Evolutionary conservation across 306 rosid genomes (phyloP), one percentile per base, ranked within the genome.

Genomic region (Cucurbita pepo): DNA sequence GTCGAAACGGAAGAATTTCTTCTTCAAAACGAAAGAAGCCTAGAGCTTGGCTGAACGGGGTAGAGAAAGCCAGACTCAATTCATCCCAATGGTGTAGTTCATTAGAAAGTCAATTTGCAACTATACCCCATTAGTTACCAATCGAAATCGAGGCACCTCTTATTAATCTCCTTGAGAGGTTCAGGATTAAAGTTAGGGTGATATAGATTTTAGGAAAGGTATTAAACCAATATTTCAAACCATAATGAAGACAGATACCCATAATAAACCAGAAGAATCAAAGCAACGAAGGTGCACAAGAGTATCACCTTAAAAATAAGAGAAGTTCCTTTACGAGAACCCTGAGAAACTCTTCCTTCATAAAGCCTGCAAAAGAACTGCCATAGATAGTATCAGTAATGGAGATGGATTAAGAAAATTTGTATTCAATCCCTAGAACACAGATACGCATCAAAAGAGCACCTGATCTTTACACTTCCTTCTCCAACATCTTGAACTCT

Each of bases 391-490:
- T 80, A 89, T 84, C 79, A 87, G 83, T 76, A 80, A 56, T 57
- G 62, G 62, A 79, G 50, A 63, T 81, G 37, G 36, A 76, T 65
- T 55, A 10, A 53, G 37, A 34, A 14, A 13, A 16, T 37, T 3
- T 48, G 22, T 40, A 67, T 21, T 58, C 34, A 21, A 52, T 43
- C 64, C 37, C 43, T 43, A 38, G 22, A 44, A 52, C 25, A 63
- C 58, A 51, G 52, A 45, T 36, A 76, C 18, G 11, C 57, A 40
- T 55, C 53, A 55, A 74, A 43, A 43, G 5, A 58, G 60, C 65
- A 90, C 98, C 90, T 88, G 79, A 93, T 90, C 66, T 90, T 90
- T 7, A 90, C 94, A 74, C 88, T 83, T 75, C 98, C 97, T 87
- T 93, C 96, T 73, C 91, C 94, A 40, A 90, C 96, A 76, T 90